Evolutionary conservation across 1,139 yeast genomes (phyloP), one percentile per base, ranked within the genome.

Genomic region (Saccharomyces hybrid): DNA sequence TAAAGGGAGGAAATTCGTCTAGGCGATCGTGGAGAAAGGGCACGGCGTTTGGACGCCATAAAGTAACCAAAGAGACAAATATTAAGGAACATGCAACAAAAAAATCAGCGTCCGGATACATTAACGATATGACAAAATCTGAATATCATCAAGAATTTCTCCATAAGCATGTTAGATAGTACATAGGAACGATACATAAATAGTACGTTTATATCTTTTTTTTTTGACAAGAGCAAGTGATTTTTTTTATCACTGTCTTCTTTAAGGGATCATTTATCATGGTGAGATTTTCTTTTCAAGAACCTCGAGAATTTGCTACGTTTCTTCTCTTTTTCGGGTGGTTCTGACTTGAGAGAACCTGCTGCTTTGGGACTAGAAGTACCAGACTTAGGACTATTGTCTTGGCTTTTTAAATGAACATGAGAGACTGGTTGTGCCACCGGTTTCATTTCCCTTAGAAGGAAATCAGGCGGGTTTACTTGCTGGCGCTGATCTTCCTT

Each of bases 111-210:
- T 16, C 44, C 7, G 71, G 68, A n/a, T 84, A 78, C 63, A 77
- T 86, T 23, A 87, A 85, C 57, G 88, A 88, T 62, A 74, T 88
- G 56, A 68, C 85, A 25, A 74, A 82, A 52, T 85, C 93, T 4
- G 85, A 84, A 25, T 81, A 80, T 61, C 96, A 90, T 66, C 76
- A 81, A 59, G 78, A 81, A 57, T 89, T 90, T 64, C 71, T 90
- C 71, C 77, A 83, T 55, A 84, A 82, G 63, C 86, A 81, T 63
- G 74, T 88, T 14, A 75, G 76, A 58, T 84, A 65, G 66, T 44
- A 23, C 48, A 46, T 48, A 26, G 25, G 23, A 26, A 14, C 28
- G 4, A 25, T 46, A 26, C 25, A 46, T 13, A 11, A 20, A 14
- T 9, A n/a, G 42, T 8, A 11, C 42, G 42, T 34, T 34, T 34